A percentile compares a stretch with the other conserved stretches of the same genome.
phyloP scores from a whole-genome alignment of 495 filamentous ascomycete genomes.

The Physcia stellaris region DNA sequence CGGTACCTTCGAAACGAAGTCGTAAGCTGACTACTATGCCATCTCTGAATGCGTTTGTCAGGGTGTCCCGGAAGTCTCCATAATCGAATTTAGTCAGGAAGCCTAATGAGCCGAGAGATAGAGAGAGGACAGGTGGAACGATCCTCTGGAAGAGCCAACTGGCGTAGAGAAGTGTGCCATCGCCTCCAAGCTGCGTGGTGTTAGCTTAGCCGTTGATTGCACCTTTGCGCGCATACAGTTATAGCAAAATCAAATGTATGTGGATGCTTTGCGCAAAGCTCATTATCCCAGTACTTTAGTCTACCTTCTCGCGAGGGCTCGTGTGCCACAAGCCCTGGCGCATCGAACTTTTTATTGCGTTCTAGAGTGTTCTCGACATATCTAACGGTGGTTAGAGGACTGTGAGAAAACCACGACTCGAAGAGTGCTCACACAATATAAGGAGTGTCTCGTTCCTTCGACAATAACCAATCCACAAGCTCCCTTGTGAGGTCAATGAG shows the following conservation, averaged over 20 bases:
- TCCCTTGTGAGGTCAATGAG: conserved; percentile 70
- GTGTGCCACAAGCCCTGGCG: conserved; percentile 41
- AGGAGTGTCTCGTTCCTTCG: conserved; percentile 46
- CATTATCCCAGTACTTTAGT: conserved; percentile 69
- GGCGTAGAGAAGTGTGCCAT: conserved; percentile 90
- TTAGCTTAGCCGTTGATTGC: conserved; percentile 1
- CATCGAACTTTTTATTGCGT: conserved; percentile 58
- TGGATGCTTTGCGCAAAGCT: conserved; percentile 61
- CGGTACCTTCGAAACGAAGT: conserved; percentile 82
- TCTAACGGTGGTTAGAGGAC: conserved; percentile 12
- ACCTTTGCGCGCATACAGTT: conserved; percentile 30
- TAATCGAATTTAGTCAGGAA: conserved; percentile 97
- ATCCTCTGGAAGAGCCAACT: conserved; percentile 97
- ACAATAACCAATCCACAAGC: conserved; percentile 75
- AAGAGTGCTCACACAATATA: conserved; percentile 50
- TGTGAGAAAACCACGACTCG: not conserved
- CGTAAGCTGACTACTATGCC: conserved; percentile 83
- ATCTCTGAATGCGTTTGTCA: conserved; percentile 60
- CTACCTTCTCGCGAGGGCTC: conserved; percentile 42
- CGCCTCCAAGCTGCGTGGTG: conserved; percentile 57
- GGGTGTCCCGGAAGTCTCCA: conserved; percentile 50
- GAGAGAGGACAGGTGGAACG: conserved; percentile 85
- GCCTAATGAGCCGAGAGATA: conserved; percentile 80
- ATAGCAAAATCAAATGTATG: conserved; percentile 89
- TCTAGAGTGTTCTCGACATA: conserved; percentile 65